phyloP scores from a whole-genome alignment of 257 asterid species.

The Jacaranda copaia region DNA sequence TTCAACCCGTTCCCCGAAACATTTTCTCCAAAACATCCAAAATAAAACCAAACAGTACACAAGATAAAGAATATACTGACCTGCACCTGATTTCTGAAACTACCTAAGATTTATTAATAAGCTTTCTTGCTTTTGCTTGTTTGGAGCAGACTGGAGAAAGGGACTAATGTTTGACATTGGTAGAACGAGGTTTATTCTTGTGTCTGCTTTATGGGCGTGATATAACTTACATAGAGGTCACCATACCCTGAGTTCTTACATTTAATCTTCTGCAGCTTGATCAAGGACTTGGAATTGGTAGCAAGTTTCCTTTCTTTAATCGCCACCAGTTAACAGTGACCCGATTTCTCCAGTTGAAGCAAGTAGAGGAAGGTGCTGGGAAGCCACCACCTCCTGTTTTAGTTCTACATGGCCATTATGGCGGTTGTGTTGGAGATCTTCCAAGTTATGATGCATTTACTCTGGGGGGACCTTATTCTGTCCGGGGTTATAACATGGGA shows the following conservation, averaged over 20 bases:
- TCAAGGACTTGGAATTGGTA: constrained; percentile 95
- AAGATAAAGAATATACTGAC: neutral
- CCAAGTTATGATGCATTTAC: constrained; percentile 97
- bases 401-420: constrained; percentile 94
- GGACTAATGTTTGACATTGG: neutral
- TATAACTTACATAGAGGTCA: neutral
- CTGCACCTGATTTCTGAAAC: constrained; percentile 16
- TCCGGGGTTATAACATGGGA: constrained; percentile 97
- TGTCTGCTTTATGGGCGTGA: neutral
- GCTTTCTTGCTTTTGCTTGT: neutral
- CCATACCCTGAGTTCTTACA: neutral
- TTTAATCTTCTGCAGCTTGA: constrained; percentile 68
- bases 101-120: neutral
- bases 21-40: no score
- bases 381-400: constrained; percentile 92
- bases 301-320: constrained; percentile 83
- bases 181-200: neutral
- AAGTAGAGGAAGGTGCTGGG: constrained; percentile 95
- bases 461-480: constrained; percentile 98
- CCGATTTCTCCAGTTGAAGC: constrained; percentile 73
- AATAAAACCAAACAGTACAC: no score
- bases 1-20: no score
- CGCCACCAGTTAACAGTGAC: constrained; percentile 90
- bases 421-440: constrained; percentile 98
- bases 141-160: neutral